phyloP scores from a whole-genome alignment of 805 yeast genomes.

The Sugiyamaella valdiviana region DNA sequence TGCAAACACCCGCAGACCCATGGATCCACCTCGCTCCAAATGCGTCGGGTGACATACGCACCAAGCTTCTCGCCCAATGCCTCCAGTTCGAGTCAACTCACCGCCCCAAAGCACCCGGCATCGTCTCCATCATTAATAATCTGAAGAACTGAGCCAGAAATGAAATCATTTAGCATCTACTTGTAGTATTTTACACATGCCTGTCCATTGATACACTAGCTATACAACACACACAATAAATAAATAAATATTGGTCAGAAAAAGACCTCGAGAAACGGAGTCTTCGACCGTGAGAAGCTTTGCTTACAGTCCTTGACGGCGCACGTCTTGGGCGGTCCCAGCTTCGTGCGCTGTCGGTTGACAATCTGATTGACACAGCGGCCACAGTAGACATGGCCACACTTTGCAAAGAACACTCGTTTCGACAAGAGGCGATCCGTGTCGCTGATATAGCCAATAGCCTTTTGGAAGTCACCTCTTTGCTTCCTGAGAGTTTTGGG shows the following conservation, averaged over 20 bases:
- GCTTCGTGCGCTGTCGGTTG: conserved; percentile 23
- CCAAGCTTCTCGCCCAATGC: conserved; percentile 4
- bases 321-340: conserved; percentile 11
- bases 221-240: not conserved
- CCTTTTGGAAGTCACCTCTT: not conserved
- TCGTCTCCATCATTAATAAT: not conserved
- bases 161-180: no score
- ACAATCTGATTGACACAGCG: conserved; percentile 64
- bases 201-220: no score
- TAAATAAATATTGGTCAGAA: conserved; percentile 6
- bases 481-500: not conserved
- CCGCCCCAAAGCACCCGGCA: conserved; percentile 6
- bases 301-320: conserved; percentile 14
- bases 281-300: conserved; percentile 8
- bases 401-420: conserved; percentile 56
- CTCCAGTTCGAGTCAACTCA: conserved; percentile 13
- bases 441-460: conserved; percentile 35
- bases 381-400: conserved; percentile 88
- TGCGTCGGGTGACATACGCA: not conserved
- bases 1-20: not conserved
- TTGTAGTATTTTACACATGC: no score
- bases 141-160: not conserved
- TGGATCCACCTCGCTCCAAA: not conserved
- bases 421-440: conserved; percentile 56
- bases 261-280: conserved; percentile 16